These are phyloP conservation scores for Phytophthora hibernalis DNA, from an alignment of 352 stramenopile genomes.

Conservation along the genomic window DNA sequence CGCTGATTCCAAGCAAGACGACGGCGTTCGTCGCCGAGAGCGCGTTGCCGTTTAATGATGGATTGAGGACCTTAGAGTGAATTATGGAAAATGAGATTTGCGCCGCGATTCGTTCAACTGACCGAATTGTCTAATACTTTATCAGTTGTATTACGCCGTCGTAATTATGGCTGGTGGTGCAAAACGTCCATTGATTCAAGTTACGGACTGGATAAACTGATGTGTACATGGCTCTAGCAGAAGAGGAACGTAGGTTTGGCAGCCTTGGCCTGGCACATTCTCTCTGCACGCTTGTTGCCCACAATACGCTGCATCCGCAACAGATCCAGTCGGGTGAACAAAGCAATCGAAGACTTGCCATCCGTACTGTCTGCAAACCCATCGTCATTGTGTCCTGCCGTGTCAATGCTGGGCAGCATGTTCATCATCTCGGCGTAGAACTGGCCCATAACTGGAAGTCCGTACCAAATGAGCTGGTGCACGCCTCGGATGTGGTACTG, in stretches of 20 bases:
- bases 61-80: not conserved
- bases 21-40: not conserved
- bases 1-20: not conserved
- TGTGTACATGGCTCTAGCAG: conserved; percentile 44
- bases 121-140: too few species aligned
- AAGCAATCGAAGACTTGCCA: conserved; percentile 63
- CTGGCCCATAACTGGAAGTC: conserved; percentile 61
- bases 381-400: conserved; percentile 28
- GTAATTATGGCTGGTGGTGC: too few species aligned
- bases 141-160: too few species aligned
- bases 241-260: conserved; percentile 82
- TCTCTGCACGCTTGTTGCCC: conserved; percentile 68
- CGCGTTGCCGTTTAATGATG: not conserved
- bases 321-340: conserved; percentile 69
- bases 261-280: conserved; percentile 73
- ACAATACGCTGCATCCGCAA: conserved; percentile 79
- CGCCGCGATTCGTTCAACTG: too few species aligned
- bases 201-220: not conserved
- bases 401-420: conserved; percentile 52
- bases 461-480: conserved; percentile 84
- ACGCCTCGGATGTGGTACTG: conserved; percentile 84
- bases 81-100: not conserved
- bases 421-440: conserved; percentile 89
- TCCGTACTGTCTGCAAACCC: conserved; percentile 29
- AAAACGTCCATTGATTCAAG: not conserved